These are phyloP conservation scores for Phytophthora aleatoria DNA, from an alignment of 352 stramenopile species.

Conservation along the genomic window DNA sequence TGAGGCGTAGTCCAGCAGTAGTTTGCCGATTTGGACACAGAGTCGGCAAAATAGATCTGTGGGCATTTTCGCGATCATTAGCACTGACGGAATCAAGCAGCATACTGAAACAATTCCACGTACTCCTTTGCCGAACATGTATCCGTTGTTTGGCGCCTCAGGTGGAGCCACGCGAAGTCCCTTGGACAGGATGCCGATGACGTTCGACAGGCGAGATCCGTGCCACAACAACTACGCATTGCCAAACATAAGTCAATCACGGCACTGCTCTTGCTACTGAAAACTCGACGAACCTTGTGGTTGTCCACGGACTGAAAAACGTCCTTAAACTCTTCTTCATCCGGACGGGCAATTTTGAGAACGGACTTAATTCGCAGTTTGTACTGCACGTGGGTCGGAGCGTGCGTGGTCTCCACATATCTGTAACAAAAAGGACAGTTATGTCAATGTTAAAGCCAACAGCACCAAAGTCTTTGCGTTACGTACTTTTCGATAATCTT, in stretches of 20 bases:
- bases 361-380: conserved; percentile 64
- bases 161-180: conserved; percentile 81
- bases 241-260: conserved; percentile 3
- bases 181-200: conserved; percentile 80
- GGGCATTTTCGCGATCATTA: conserved; percentile 6
- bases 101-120: conserved; percentile 10
- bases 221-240: conserved; percentile 79
- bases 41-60: conserved; percentile 89
- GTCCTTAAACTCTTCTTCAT: conserved; percentile 49
- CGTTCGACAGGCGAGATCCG: conserved; percentile 77
- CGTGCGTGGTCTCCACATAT: conserved; percentile 71
- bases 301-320: conserved; percentile 61
- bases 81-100: not conserved
- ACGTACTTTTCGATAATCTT: conserved; percentile 52
- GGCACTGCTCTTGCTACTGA: not conserved
- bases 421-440: conserved; percentile 11
- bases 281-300: conserved; percentile 44
- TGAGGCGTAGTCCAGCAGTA: conserved; percentile 82
- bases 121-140: conserved; percentile 89
- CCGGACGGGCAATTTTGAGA: conserved; percentile 49
- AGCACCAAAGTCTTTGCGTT: not conserved
- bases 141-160: conserved; percentile 78
- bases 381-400: conserved; percentile 67
- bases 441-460: not conserved
- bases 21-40: conserved; percentile 77